phyloP scores from a whole-genome alignment of 1,139 yeast genomes.

The Candida sojae region DNA sequence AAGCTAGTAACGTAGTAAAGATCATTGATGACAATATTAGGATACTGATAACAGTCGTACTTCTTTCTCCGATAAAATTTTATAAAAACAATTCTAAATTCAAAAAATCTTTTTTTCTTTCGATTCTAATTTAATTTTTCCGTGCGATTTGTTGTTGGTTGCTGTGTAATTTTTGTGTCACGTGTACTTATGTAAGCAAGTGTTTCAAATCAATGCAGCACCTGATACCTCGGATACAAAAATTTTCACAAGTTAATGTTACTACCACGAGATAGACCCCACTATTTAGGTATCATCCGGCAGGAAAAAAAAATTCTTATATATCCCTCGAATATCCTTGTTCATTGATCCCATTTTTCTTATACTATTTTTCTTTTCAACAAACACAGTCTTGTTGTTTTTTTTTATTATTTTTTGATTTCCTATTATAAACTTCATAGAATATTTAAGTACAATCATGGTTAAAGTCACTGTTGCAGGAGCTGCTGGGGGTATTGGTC shows the following conservation, averaged over 20 bases:
- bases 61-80: background rate
- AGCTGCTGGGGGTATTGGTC: conserved; percentile 84
- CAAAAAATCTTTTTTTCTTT: background rate
- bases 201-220: background rate
- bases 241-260: conserved; percentile 1
- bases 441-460: conserved; percentile 24
- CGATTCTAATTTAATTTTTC: background rate
- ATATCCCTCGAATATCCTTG: background rate
- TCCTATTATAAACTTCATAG: background rate
- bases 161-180: background rate
- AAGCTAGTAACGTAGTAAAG: conserved; percentile 5
- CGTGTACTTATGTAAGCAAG: background rate
- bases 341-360: background rate
- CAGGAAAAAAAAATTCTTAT: background rate
- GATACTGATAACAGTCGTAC: no score
- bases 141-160: background rate
- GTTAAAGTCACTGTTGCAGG: conserved; percentile 75
- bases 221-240: conserved; percentile 1
- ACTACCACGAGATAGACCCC: background rate
- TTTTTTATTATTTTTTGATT: background rate
- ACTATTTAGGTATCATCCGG: background rate
- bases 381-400: background rate
- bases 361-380: background rate
- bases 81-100: no score
- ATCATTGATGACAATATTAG: background rate